Percentiles rank a stretch among this genome's conserved stretches.
phyloP scores from a whole-genome alignment of 2,329 filamentous ascomycete species.

The Xylariales sp. region DNA sequence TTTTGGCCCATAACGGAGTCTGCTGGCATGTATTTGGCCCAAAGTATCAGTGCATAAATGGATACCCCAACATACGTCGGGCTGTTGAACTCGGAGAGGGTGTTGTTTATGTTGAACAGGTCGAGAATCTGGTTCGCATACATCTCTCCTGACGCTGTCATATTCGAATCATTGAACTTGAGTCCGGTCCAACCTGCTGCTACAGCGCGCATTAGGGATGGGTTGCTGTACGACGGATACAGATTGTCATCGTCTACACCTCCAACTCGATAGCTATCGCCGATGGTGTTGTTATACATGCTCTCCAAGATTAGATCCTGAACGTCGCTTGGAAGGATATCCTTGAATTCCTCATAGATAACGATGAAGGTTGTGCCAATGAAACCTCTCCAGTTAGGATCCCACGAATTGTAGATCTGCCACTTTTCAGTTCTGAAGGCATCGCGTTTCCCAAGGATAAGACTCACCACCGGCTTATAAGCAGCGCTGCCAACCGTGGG shows the following conservation, averaged over 20 bases:
- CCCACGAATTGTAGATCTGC: constrained; percentile 41
- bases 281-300: constrained; percentile 42
- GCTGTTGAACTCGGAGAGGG: constrained; percentile 32
- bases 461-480: constrained; percentile 32
- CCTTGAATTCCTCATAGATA: constrained; percentile 43
- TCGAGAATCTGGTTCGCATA: constrained; percentile 43
- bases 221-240: constrained; percentile 48
- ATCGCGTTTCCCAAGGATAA: background rate
- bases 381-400: constrained; percentile 51
- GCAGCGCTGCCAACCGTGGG: constrained; percentile 39
- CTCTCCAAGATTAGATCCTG: constrained; percentile 36
- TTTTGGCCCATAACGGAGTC: constrained; percentile 40
- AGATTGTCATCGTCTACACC: constrained; percentile 48
- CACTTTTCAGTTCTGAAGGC: background rate
- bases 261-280: constrained; percentile 48
- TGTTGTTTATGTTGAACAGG: constrained; percentile 44
- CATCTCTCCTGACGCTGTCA: constrained; percentile 42
- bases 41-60: constrained; percentile 43
- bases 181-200: constrained; percentile 44
- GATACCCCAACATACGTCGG: constrained; percentile 49
- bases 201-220: constrained; percentile 45
- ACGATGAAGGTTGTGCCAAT: constrained; percentile 46
- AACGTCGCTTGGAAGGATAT: constrained; percentile 25
- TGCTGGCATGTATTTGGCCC: constrained; percentile 43
- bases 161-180: constrained; percentile 40